These are phyloP conservation scores for Oxyria digyna DNA, from an alignment of 148 eudicot genomes.

Conservation along the genomic window DNA sequence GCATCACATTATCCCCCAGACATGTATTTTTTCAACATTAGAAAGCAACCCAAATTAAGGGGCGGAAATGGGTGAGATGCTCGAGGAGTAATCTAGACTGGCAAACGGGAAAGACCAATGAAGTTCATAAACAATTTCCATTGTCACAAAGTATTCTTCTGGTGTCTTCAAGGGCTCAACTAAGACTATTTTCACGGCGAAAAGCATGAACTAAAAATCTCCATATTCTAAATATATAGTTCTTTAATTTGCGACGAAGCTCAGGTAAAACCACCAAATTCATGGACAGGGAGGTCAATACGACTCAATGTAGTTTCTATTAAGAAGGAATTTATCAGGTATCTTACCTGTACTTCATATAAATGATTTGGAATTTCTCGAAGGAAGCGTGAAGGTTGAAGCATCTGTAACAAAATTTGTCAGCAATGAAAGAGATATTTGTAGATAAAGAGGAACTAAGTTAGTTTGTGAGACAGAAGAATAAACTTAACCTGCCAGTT, in stretches of 20 bases:
- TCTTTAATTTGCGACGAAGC: too few species aligned
- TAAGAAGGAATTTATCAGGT: background rate
- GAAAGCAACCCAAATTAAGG: background rate
- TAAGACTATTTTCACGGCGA: too few species aligned
- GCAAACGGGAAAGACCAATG: background rate
- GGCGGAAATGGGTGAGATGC: background rate
- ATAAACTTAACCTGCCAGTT: constrained; percentile 68
- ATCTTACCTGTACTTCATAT: constrained; percentile 46
- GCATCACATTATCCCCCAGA: background rate
- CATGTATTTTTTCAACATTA: background rate
- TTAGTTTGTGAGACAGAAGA: background rate
- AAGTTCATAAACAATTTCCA: background rate
- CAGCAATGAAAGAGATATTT: background rate
- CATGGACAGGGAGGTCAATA: background rate
- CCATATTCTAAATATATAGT: too few species aligned
- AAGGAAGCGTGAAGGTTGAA: constrained; percentile 88
- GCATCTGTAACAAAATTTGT: constrained; percentile 41
- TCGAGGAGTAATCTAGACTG: background rate
- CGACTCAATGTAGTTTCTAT: background rate
- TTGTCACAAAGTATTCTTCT: background rate
- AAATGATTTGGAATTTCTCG: constrained; percentile 73
- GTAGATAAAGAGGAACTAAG: background rate
- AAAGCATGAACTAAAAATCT: too few species aligned
- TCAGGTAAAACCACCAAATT: background rate
- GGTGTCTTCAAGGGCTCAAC: background rate